Conservation (phyloP, 768 basidiomycete genomes). For the Saitozyma sp. region DNA sequence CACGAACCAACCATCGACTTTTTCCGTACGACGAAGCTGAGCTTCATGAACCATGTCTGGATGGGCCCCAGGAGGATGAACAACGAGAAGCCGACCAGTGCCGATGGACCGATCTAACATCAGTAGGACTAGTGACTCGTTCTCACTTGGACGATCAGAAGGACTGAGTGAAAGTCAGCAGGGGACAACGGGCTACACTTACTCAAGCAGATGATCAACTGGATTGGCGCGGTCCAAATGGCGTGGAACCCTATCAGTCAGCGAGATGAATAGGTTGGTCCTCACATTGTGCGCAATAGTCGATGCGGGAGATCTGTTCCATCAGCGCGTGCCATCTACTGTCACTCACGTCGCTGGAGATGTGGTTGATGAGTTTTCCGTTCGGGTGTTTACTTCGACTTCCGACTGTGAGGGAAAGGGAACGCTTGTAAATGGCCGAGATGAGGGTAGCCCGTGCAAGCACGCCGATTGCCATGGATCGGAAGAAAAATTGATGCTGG, state of each 20-base stretch:
- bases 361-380: constrained; percentile 52
- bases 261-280: not conserved
- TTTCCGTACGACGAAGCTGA: constrained; percentile 61
- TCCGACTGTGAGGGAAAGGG: constrained; percentile 22
- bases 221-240: constrained; percentile 71
- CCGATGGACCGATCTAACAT: constrained; percentile 66
- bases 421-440: constrained; percentile 35
- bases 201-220: constrained; percentile 62
- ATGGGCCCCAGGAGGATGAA: constrained; percentile 66
- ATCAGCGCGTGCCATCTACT: not conserved
- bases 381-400: constrained; percentile 48
- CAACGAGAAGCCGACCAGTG: constrained; percentile 68
- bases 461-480: constrained; percentile 49
- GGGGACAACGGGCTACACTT: constrained; percentile 19
- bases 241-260: constrained; percentile 56
- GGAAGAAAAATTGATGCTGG: constrained; percentile 53
- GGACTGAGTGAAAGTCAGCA: constrained; percentile 10
- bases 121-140: not conserved
- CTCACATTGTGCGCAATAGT: constrained; percentile 62
- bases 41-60: constrained; percentile 65
- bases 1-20: constrained; percentile 55
- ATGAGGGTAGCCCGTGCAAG: constrained; percentile 45
- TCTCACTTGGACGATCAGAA: constrained; percentile 18
- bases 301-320: constrained; percentile 42
- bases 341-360: constrained; percentile 61